Evolutionary conservation across 139 green algal species (phyloP).

Genomic region (Penium margaritaceum): DNA sequence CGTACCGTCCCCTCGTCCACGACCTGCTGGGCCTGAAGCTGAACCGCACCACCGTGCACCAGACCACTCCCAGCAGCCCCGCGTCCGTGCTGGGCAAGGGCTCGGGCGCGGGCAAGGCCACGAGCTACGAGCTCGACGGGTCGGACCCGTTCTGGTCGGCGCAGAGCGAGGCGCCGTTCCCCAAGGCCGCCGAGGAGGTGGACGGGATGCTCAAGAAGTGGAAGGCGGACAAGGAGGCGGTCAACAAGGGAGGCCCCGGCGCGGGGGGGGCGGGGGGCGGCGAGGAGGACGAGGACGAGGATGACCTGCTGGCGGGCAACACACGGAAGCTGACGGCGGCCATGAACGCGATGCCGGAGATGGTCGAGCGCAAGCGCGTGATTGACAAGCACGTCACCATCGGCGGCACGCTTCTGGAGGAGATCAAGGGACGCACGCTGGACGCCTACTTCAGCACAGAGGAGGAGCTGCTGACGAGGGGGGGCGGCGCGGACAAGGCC

Average conservation of each 20-base stretch:
- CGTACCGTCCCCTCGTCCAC: slow-evolving; percentile 94
- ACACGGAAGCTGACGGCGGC: slow-evolving; percentile 50
- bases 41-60: slow-evolving; percentile 66
- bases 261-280: not conserved
- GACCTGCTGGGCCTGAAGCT: slow-evolving; percentile 83
- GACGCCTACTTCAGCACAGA: slow-evolving; percentile 75
- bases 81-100: not conserved
- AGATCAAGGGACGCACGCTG: slow-evolving; percentile 73
- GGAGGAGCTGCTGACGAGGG: slow-evolving; percentile 80
- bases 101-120: not conserved
- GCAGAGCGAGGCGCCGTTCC: slow-evolving; percentile 50
- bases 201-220: slow-evolving; percentile 62
- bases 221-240: slow-evolving; percentile 78
- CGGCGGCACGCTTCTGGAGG: slow-evolving; percentile 69
- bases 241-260: no score
- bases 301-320: slow-evolving; percentile 49
- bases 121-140: slow-evolving; percentile 71
- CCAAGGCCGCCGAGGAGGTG: slow-evolving; percentile 55
- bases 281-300: slow-evolving; percentile 28
- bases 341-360: slow-evolving; percentile 50
- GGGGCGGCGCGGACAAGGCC: slow-evolving; percentile 21
- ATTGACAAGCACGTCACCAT: slow-evolving; percentile 99
- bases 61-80: not conserved
- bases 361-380: slow-evolving; percentile 70
- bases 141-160: slow-evolving; percentile 56